Evolutionary conservation across 1,284 basidiomycete genomes (phyloP).

Genomic region (Taiwanofungus camphoratus): DNA sequence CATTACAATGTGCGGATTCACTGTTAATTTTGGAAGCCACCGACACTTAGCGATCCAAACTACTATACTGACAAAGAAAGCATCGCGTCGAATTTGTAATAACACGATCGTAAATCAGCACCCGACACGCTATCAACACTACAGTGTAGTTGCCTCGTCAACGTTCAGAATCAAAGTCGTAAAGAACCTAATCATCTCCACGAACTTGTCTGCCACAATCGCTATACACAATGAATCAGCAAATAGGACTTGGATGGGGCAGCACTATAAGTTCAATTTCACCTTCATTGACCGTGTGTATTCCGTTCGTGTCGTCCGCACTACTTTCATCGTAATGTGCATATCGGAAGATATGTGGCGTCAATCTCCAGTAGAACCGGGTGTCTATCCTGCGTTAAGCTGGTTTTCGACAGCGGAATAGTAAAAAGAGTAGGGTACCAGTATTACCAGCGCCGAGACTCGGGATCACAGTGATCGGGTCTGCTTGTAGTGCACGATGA

Average conservation of each 20-base stretch:
- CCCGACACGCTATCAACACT: too few species aligned
- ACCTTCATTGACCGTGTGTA: slow-evolving; percentile 10
- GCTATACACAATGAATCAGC: not conserved
- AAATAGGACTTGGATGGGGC: not conserved
- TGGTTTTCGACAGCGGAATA: not conserved
- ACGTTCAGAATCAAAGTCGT: slow-evolving; percentile 41
- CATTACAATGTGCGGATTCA: too few species aligned
- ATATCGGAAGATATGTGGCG: slow-evolving; percentile 40
- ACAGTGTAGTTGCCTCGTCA: too few species aligned
- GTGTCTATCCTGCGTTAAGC: slow-evolving; percentile 29
- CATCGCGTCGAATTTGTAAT: too few species aligned
- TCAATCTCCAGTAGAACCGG: slow-evolving; percentile 39
- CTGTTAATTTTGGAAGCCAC: too few species aligned
- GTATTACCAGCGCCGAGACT: slow-evolving; percentile 27
- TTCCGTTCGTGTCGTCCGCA: not conserved
- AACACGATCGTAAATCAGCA: too few species aligned
- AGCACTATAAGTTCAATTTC: not conserved
- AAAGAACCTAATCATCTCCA: slow-evolving; percentile 43
- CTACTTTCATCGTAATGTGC: slow-evolving; percentile 23
- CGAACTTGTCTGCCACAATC: slow-evolving; percentile 26
- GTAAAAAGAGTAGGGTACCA: slow-evolving; percentile 20
- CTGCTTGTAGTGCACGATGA: slow-evolving; percentile 9
- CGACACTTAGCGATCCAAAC: too few species aligned
- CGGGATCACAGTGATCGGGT: slow-evolving; percentile 5
- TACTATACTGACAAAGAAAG: too few species aligned